phyloP scores from a whole-genome alignment of 1,284 basidiomycete genomes.

The Tausonia pullulans region DNA sequence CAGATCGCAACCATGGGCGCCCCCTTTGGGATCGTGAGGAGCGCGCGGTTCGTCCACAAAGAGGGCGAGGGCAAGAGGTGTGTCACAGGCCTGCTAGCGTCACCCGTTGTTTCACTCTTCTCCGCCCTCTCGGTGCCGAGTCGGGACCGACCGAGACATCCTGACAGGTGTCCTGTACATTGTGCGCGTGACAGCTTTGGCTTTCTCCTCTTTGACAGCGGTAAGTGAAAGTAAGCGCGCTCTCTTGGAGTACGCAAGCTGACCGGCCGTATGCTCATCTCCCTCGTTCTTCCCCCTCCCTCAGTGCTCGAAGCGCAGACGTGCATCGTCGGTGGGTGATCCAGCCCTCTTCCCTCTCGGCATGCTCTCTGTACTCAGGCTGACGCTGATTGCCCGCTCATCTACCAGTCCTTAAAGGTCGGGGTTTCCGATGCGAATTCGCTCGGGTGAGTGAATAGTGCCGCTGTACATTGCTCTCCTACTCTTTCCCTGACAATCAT shows the following conservation, averaged over 20 bases:
- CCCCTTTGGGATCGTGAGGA: constrained; percentile 9
- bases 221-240: neutral
- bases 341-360: no score
- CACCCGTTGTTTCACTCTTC: no score
- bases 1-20: constrained; percentile 7
- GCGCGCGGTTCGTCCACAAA: constrained; percentile 11
- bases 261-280: neutral
- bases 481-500: neutral
- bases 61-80: constrained; percentile 8
- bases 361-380: no score
- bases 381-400: no score
- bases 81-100: no score
- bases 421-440: constrained; percentile 12
- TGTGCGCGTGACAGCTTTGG: neutral
- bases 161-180: no score
- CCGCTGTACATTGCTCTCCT: neutral
- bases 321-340: neutral
- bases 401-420: neutral
- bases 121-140: no score
- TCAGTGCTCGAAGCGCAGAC: neutral
- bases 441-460: constrained; percentile 1
- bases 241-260: neutral
- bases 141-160: no score
- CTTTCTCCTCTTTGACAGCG: constrained; percentile 7
- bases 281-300: neutral